Conservation (phyloP, 2,329 filamentous ascomycete species). For the Aspergillus sergii region DNA sequence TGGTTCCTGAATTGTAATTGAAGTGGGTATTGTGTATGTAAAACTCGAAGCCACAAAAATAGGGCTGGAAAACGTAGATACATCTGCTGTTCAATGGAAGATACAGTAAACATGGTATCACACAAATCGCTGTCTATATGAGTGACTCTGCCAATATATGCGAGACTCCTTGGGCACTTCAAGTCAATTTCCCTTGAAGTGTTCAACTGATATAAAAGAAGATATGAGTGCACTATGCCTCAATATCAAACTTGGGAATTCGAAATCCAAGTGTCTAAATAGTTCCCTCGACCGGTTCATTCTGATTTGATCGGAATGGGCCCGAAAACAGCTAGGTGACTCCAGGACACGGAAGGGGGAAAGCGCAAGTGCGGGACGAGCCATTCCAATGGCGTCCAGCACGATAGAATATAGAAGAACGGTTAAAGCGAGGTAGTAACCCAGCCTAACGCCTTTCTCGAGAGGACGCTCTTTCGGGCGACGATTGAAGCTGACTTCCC, state of each 20-base stretch:
- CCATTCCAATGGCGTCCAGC: conserved; percentile 16
- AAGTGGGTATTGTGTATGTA: conserved; percentile 17
- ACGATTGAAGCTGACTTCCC: conserved; percentile 27
- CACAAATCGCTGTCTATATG: conserved; percentile 17
- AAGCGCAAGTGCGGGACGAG: conserved; percentile 4
- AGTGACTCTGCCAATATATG: conserved; percentile 19
- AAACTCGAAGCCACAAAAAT: conserved; percentile 10
- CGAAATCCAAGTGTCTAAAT: not conserved
- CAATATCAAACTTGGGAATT: not conserved
- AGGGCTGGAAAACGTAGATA: conserved; percentile 13
- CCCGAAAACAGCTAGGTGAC: not conserved
- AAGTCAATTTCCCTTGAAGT: conserved; percentile 1
- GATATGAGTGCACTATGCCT: conserved; percentile 6
- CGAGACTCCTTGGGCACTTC: conserved; percentile 6
- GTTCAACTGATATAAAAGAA: conserved; percentile 5
- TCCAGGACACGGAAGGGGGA: not conserved
- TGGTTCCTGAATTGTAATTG: not conserved
- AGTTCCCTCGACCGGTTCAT: not conserved
- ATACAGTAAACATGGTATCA: conserved; percentile 23
- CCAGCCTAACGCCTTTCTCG: conserved; percentile 14
- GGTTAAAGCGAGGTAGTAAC: not conserved
- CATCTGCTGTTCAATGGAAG: conserved; percentile 5
- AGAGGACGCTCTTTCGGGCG: conserved; percentile 18
- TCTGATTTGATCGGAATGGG: not conserved
- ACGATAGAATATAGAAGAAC: conserved; percentile 1